Base-by-base conservation (phyloP, 257 asterid genomes). In the Solanum tacnaense region DNA sequence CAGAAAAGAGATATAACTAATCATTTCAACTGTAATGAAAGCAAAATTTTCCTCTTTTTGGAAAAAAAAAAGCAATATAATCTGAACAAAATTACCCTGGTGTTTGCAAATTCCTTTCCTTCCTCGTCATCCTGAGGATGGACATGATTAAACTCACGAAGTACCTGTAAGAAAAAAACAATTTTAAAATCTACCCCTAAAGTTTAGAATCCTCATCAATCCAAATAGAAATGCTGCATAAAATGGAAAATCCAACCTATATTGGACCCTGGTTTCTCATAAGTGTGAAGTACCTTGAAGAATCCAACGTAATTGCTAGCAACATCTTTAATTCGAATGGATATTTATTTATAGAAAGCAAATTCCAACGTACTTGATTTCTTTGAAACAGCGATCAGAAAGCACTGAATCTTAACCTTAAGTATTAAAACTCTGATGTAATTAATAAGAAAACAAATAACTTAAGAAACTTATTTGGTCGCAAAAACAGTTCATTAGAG, bases 61-160 rank as follows among this genome's bases (percentile, higher is more conserved):
- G 4, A n/a, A 44, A 13, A 41, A 9, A 25, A 39, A 2, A 52
- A 52, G 10, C 12, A 41, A 68, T 29, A 52, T 34, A 68, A 67
- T 68, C n/a, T 32, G 41, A 85, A 46, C 46, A 83, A 41, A 89
- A 97, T 89, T 95, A 95, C 99, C 89, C 99, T 93, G 73, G 95
- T 90, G 86, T 95, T 92, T 21, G 99, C 86, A 93, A 97, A 97
- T 88, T 96, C 99, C 90, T 96, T 97, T 76, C 99, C 99, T 91
- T 97, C 99, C 5, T 94, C 98, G 49, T 97, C 99, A 87, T 95
- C 96, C 89, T 93, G 98, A 84, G 99, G 99, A 91, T 97, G 93
- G n/a, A 97, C 99, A 83, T 97, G 99, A 91, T 97, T 97, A 93
- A 97, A 95, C 87, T 97, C 99, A 29, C 98, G 94, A 83, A 97